phyloP scores from a whole-genome alignment of 2,329 filamentous ascomycete species.

The Fusarium tricinctum region DNA sequence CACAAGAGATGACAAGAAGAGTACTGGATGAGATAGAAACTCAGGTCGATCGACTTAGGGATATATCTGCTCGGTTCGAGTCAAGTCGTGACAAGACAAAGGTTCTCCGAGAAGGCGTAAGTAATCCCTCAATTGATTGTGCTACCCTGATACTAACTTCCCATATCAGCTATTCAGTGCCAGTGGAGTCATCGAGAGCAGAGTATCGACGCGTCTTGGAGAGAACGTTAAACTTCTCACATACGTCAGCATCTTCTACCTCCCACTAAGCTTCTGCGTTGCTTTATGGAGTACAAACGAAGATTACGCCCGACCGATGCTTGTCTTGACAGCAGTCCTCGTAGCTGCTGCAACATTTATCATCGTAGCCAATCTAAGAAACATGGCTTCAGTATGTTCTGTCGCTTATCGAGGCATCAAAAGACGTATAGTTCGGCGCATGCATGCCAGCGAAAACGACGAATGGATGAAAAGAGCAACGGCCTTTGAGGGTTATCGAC shows the following conservation, averaged over 20 bases:
- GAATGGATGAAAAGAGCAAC: background rate
- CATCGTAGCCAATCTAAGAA: slow-evolving; percentile 2
- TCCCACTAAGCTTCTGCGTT: slow-evolving; percentile 54
- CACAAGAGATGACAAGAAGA: background rate
- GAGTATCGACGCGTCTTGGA: slow-evolving; percentile 42
- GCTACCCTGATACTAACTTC: background rate
- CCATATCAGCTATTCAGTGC: slow-evolving; percentile 7
- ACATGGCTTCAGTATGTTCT: background rate
- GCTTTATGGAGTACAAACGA: slow-evolving; percentile 29
- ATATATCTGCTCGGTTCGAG: slow-evolving; percentile 2
- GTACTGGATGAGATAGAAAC: background rate
- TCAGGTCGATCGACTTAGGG: background rate
- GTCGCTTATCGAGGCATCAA: background rate
- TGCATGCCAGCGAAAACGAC: slow-evolving; percentile 1
- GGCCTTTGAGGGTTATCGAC: slow-evolving; percentile 6
- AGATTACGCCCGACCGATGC: background rate
- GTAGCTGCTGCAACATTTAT: slow-evolving; percentile 7
- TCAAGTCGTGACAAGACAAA: slow-evolving; percentile 12
- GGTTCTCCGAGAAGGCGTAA: slow-evolving; percentile 13
- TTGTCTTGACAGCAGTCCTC: background rate
- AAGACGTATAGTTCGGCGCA: background rate
- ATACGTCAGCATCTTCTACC: slow-evolving; percentile 58
- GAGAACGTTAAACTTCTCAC: slow-evolving; percentile 57
- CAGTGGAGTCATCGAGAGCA: slow-evolving; percentile 3
- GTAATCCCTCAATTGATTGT: background rate